phyloP scores from a whole-genome alignment of 495 filamentous ascomycete species.

The Ramalina intermedia region DNA sequence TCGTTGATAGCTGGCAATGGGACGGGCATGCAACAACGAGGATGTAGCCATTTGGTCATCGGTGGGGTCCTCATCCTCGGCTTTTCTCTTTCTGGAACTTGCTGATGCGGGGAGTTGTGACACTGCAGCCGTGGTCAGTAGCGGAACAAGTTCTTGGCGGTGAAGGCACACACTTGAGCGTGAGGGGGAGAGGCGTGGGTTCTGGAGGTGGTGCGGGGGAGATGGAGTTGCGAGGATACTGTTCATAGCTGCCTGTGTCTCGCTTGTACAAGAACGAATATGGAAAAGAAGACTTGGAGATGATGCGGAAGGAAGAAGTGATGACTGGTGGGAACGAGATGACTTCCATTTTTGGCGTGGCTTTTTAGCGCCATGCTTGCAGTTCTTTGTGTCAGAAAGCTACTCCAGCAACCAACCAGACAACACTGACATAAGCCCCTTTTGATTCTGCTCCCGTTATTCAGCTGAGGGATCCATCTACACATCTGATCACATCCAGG shows the following conservation, averaged over 20 bases:
- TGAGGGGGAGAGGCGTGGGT: slow-evolving; percentile 53
- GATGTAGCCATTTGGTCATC: slow-evolving; percentile 80
- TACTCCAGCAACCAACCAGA: no score
- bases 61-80: slow-evolving; percentile 55
- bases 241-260: slow-evolving; percentile 36
- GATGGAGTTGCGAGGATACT: slow-evolving; percentile 48
- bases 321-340: background rate
- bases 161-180: slow-evolving; percentile 45
- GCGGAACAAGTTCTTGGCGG: slow-evolving; percentile 13
- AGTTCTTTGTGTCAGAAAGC: no score
- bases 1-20: slow-evolving; percentile 47
- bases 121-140: slow-evolving; percentile 28
- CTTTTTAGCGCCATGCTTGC: no score
- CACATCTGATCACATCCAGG: no score
- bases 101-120: slow-evolving; percentile 15
- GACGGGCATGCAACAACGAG: slow-evolving; percentile 52
- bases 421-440: no score
- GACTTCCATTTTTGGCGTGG: no score
- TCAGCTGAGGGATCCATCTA: no score
- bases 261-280: slow-evolving; percentile 3
- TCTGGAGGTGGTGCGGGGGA: slow-evolving; percentile 62
- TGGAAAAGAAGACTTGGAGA: slow-evolving; percentile 24
- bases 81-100: slow-evolving; percentile 64
- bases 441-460: no score
- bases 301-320: slow-evolving; percentile 7